Evolutionary conservation across 1,284 basidiomycete genomes (phyloP), one percentile per base, ranked within the genome.

Genomic region (Cerioporus squamosus): DNA sequence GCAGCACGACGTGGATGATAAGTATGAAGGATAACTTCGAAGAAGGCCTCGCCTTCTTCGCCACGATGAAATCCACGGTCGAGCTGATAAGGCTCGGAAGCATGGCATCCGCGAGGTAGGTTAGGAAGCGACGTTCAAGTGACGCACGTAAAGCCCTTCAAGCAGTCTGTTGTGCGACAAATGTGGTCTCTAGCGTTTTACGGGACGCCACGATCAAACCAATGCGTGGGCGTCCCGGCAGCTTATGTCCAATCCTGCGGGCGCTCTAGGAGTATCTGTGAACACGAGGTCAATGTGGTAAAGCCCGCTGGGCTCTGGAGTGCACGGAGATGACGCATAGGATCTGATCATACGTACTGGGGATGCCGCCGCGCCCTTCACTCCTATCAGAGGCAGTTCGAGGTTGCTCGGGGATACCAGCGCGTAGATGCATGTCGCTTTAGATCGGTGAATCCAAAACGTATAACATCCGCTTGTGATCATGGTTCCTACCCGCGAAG

Each of bases 231-330:
- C 49, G 38, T 23, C 24, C 49, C 49, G 49, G 23, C 33, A 42
- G 14, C 39, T 7, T 12, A 42, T 20, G 49, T 38, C 44, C 42
- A 50, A 50, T 44, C 46, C 26, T 17, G 23, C 40, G 40, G 12
- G 47, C 53, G 53, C 53, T 55, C 26, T 15, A 14, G 1, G 10
- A 7, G 24, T 42, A 15, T 51, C 49, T 26, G 18, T 26, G 29
- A 45, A 39, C 55, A 57, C 31, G 55, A 42, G 44, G 36, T 29
- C 33, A 9, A 47, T 52, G 50, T 36, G 36, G 55, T 52, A 57
- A 57, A 43, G 9, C 26, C 40, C 7, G 17, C 23, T 20, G 18
- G 29, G 50, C 44, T 52, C 44, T 57, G 29, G 55, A 31, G 39
- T 40, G 39, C 18, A 29, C 48, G 36, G 49, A 56, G 43, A 56